Base-by-base conservation (phyloP, 139 green algal genomes). In the Tetratostichococcus sp. region DNA sequence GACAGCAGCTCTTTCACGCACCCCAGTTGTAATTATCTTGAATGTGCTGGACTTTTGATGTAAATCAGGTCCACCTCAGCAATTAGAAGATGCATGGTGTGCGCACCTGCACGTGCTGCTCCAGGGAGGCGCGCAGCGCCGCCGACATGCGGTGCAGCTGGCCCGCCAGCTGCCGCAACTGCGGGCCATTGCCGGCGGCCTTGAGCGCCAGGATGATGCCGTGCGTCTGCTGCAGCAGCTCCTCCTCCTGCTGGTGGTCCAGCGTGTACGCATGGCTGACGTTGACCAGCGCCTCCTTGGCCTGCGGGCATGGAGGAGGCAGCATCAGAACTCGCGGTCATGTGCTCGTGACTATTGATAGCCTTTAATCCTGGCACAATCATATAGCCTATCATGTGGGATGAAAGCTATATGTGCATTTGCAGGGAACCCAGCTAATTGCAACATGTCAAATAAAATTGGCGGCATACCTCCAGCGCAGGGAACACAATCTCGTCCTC, bases 401-500 rank as follows among this genome's bases (percentile, higher is more conserved):
- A n/a, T n/a, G n/a, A n/a, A n/a, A n/a, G n/a, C n/a, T n/a, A n/a
- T n/a, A n/a, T n/a, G n/a, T n/a, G n/a, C n/a, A n/a, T n/a, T n/a
- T n/a, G n/a, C n/a, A n/a, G n/a, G n/a, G n/a, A n/a, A n/a, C n/a
- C n/a, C n/a, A n/a, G n/a, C n/a, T n/a, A n/a, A n/a, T n/a, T n/a
- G n/a, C n/a, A n/a, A n/a, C n/a, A n/a, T n/a, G n/a, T n/a, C n/a
- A n/a, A n/a, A n/a, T n/a, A n/a, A n/a, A n/a, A n/a, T n/a, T n/a
- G n/a, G n/a, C n/a, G n/a, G n/a, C 39, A 11, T 50, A 62, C 50
- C 50, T 99, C 95, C 43, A 99, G 84, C 8, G 93, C 95, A 32
- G 95, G 95, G 66, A 99, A 99, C 69, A 99, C 93, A 43, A 99
- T 95, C 69, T 97, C 90, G 80, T 99, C 95, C 81, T 99, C 95